Conservation (phyloP, 345 rosid species). For the Syzygium grande region DNA sequence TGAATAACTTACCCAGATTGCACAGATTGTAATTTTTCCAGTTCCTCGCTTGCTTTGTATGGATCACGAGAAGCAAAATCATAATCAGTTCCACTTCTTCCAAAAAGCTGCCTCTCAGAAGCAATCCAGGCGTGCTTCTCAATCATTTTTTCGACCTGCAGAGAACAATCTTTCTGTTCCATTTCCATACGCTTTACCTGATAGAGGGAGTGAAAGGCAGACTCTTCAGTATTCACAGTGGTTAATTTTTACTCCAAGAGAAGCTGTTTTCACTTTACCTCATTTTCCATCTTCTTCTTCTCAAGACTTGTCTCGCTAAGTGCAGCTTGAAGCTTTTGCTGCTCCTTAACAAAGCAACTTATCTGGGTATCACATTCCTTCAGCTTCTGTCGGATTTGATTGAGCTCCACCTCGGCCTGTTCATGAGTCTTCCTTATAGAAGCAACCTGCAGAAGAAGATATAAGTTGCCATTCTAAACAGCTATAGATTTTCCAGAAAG, state of each 20-base stretch:
- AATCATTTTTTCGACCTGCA: constrained; percentile 72
- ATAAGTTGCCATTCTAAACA: constrained; percentile 3
- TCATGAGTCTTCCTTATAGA: constrained; percentile 44
- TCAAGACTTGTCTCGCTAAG: constrained; percentile 73
- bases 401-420: constrained; percentile 59
- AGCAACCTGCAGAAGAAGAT: constrained; percentile 48
- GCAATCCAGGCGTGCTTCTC: constrained; percentile 96
- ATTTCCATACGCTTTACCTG: constrained; percentile 82
- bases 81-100: constrained; percentile 93
- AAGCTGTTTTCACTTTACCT: constrained; percentile 34
- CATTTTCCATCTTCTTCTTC: constrained; percentile 93
- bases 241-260: neutral
- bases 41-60: constrained; percentile 64
- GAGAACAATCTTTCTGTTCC: constrained; percentile 82
- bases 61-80: constrained; percentile 77
- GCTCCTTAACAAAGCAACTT: constrained; percentile 53
- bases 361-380: constrained; percentile 92
- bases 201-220: neutral
- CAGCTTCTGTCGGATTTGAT: constrained; percentile 61
- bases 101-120: constrained; percentile 90
- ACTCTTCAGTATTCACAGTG: neutral
- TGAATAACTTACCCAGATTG: constrained; percentile 61
- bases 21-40: constrained; percentile 75
- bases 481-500: neutral
- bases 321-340: constrained; percentile 62